A percentile compares a stretch with the other conserved stretches of the same genome.
Evolutionary conservation across 23 red algal species (phyloP).

Genomic region (Gracilaria caudata): DNA sequence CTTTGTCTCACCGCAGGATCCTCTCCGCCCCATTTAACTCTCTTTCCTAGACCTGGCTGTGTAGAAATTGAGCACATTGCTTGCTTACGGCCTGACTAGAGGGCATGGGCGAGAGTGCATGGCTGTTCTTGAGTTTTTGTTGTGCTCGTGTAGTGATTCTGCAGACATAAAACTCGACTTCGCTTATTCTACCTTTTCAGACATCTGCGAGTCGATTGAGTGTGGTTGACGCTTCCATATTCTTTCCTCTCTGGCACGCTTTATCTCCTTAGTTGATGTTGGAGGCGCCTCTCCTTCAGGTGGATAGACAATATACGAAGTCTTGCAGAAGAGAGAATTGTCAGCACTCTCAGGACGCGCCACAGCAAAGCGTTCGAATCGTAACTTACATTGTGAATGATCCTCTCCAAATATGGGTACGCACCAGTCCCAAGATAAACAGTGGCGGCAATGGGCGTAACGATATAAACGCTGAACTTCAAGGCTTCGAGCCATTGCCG

Average conservation of each 20-base stretch:
- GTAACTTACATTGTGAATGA: conserved; percentile 61
- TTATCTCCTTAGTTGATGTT: conserved; percentile 19
- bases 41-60: too few species aligned
- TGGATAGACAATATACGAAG: conserved; percentile 76
- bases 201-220: not conserved
- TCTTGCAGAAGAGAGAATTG: not conserved
- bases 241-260: conserved; percentile 8
- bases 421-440: conserved; percentile 71
- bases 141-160: too few species aligned
- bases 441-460: conserved; percentile 65
- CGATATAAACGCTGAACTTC: conserved; percentile 77
- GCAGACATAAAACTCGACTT: not conserved
- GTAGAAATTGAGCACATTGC: too few species aligned
- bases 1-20: too few species aligned
- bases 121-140: too few species aligned
- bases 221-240: not conserved
- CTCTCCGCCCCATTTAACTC: too few species aligned
- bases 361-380: not conserved
- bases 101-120: too few species aligned
- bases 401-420: conserved; percentile 76
- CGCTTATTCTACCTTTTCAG: not conserved
- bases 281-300: conserved; percentile 66
- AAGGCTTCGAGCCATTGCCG: conserved; percentile 77
- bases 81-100: too few species aligned
- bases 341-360: not conserved